Base-by-base conservation (phyloP, 495 filamentous ascomycete genomes). In the Stereocaulon alpinum region DNA sequence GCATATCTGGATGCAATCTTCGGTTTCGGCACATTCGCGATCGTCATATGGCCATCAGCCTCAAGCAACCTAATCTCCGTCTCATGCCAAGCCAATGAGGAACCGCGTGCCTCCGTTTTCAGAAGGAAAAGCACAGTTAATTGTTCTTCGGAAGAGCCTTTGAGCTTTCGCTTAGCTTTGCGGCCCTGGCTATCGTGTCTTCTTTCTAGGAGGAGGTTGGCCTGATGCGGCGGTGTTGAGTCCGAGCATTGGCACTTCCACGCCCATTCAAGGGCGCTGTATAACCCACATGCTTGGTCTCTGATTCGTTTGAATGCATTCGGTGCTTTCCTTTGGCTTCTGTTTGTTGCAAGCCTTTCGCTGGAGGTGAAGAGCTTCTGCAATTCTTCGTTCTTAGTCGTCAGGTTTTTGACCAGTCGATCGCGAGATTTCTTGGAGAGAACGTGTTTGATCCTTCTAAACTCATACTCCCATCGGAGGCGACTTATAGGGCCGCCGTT, bases 361-460 rank as follows among this genome's bases (percentile, higher is more conserved):
- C 53, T 52, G 55, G 64, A 57, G 58, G 56, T 43, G 15, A 56
- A 15, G 27, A 56, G 37, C 37, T 56, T 56, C 17, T 42, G 56
- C 20, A 59, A 27, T 17, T 49, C 43, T 24, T 59, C 43, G n/a
- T 59, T 51, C n/a, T 59, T 59, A n/a, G n/a, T 55, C 41, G 47
- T 48, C 18, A 59, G 17, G 5, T 49, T 2, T 15, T 6, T 48
- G 37, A 48, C 56, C 20, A 51, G 20, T 15, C 24, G 55, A 15
- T 34, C 47, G 1, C 42, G 27, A 14, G 20, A 18, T 48, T 27
- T 48, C 14, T 14, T 48, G 20, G 18, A 48, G 11, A 48, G 44
- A 14, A 48, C 18, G 1, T 18, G 44, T 20, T 48, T 48, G 14
- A 48, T 48, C 5, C 44, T 20, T 48, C 44, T 20, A 20, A 27